Conservation (phyloP, 352 stramenopile species). For the Pilasporangium apinafurcum region DNA sequence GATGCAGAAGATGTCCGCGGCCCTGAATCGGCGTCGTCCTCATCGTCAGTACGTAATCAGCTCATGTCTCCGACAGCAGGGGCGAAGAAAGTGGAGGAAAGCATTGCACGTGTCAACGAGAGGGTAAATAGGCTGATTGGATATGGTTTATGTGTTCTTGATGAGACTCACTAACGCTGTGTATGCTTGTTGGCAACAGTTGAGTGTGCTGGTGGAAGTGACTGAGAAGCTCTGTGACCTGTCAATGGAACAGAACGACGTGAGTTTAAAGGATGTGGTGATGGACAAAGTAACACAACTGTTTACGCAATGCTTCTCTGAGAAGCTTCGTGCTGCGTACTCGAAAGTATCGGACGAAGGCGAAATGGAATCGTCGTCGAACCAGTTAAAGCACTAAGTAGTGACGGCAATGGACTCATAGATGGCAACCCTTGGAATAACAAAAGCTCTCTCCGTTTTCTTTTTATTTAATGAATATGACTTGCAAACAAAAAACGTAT, state of each 20-base stretch:
- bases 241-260: conserved; percentile 66
- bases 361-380: conserved; percentile 21
- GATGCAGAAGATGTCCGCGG: conserved; percentile 46
- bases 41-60: conserved; percentile 14
- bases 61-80: conserved; percentile 29
- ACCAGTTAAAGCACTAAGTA: conserved; percentile 20
- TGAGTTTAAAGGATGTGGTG: conserved; percentile 68
- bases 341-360: conserved; percentile 58
- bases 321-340: conserved; percentile 52
- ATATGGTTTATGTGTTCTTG: not conserved
- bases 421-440: conserved; percentile 1
- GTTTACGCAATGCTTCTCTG: conserved; percentile 76
- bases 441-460: not conserved
- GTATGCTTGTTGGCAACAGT: conserved; percentile 14
- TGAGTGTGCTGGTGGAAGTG: conserved; percentile 44
- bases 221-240: conserved; percentile 71
- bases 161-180: conserved; percentile 2
- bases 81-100: conserved; percentile 60
- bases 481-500: too few species aligned
- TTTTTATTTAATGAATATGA: too few species aligned
- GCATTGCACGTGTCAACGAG: conserved; percentile 52
- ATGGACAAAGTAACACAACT: conserved; percentile 53
- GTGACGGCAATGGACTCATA: conserved; percentile 1
- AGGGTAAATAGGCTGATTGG: conserved; percentile 23
- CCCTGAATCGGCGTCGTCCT: conserved; percentile 22